These are phyloP conservation scores for Fusarium coicis DNA, from an alignment of 2,329 filamentous ascomycete genomes.

Conservation along the genomic window DNA sequence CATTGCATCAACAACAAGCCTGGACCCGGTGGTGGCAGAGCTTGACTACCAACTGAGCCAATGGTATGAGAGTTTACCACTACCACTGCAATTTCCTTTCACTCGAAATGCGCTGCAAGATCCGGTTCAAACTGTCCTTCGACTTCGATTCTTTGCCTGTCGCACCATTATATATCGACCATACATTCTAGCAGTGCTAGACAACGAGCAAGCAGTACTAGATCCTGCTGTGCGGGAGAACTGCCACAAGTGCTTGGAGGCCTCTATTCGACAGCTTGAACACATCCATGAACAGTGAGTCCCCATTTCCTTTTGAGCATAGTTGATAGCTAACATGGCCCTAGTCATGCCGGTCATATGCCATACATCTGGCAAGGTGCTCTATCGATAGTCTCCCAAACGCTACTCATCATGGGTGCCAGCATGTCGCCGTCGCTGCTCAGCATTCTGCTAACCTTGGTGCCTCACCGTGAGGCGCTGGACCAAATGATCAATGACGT, in stretches of 20 bases:
- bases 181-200: constrained; percentile 82
- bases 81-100: constrained; percentile 81
- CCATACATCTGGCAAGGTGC: constrained; percentile 89
- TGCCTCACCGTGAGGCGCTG: constrained; percentile 69
- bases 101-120: constrained; percentile 73
- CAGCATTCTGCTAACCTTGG: constrained; percentile 68
- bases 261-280: constrained; percentile 81
- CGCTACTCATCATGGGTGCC: constrained; percentile 83
- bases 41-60: constrained; percentile 85
- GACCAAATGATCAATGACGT: constrained; percentile 83
- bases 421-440: constrained; percentile 81
- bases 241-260: constrained; percentile 84
- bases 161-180: constrained; percentile 88
- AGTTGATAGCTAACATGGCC: constrained; percentile 14
- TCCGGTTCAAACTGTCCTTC: constrained; percentile 81
- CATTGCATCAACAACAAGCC: constrained; percentile 75
- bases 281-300: constrained; percentile 80
- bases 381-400: constrained; percentile 84
- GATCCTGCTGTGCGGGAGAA: constrained; percentile 80
- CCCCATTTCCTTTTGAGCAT: background rate
- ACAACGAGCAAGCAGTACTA: constrained; percentile 77
- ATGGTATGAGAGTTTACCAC: constrained; percentile 84
- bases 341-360: constrained; percentile 81
- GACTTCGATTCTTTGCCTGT: constrained; percentile 85
- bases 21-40: constrained; percentile 82